Base-by-base conservation (phyloP, 2,329 filamentous ascomycete species). In the Colletotrichum sp. region DNA sequence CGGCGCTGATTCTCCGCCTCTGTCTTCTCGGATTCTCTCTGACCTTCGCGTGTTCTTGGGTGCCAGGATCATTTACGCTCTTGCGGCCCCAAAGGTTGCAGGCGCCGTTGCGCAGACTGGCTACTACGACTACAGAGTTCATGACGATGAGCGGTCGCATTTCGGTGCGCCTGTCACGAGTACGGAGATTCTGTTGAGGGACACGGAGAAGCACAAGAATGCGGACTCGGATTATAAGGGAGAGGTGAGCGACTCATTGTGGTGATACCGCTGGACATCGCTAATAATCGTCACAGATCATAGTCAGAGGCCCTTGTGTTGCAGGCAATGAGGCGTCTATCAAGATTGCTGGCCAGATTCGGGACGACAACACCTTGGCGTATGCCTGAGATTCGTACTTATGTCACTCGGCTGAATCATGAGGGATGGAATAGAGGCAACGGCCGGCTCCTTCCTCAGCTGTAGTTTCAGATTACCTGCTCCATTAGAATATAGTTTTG, bases 101-200 rank as follows among this genome's bases (percentile, higher is more conserved):
- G 97, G 97, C 48, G 94, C 96, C 1, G 91, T 98, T n/a, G 89
- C 94, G 2, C 96, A 99, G 86, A 98, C 95, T 9, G 93, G 95
- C 77, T 90, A 96, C 52, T 98, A 95, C 82, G 96, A 99, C 83
- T 99, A 99, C 84, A 89, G 96, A 78, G 89, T 90, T 77, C 86
- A 84, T 48, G 78, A 79, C 71, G 85, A 84, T 13, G 82, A 82
- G 75, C 86, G 84, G 71, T 87, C 88, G 13, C 96, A 98, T 83
- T 98, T 99, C 81, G 97, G 97, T 4, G 89, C 94, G 12, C 96
- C 96, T 4, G 82, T 97, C 55, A 95, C 94, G 78, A 94, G 92
- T 79, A 90, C 96, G 2, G 96, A 99, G 86, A 83, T 98, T 52
- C 90, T 94, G 81, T 83, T 98, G 76, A 90, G 89, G 79, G 93